Base-by-base conservation (phyloP, 306 rosid species). In the Argentina anserina region DNA sequence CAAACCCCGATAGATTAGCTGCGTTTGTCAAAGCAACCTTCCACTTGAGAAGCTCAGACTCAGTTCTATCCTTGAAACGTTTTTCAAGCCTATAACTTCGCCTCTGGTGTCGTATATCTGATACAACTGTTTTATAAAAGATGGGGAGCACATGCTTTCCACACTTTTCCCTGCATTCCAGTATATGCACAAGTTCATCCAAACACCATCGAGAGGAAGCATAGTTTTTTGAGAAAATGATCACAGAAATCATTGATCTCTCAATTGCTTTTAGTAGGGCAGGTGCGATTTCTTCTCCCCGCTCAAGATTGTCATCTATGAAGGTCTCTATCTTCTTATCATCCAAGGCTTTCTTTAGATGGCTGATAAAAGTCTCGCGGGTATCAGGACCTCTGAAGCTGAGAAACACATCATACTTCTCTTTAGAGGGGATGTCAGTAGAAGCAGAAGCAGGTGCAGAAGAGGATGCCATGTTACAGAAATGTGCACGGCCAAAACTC, bases 1-100 rank as follows among this genome's bases (percentile, higher is more conserved):
- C 75, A 45, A 45, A 60, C 0, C 80, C 80, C 17, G 80, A 25
- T 0, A 45, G 10, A 43, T 50, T 4, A 6, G 68, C 29, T 5
- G 76, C 58, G 11, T 6, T 11, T 1, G 3, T 1, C 55, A 72
- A 59, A 5, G 68, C 76, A 9, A 0, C 21, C 61, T 53, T 53
- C 61, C 61, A 53, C 1, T 53, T 23, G 2, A 3, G 17, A 23
- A 6, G 61, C 0, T 53, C 61, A 1, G 17, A 0, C 17, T 53
- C 17, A 23, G 31, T 53, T 25, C 60, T 53, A 3, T 53, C 60
- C 31, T 53, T 23, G 17, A 53, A 23, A 23, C 17, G 7, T 53
- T 53, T 17, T 23, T 53, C 61, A 3, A 53, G 61, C 4, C 23
- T 2, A 10, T 23, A 53, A 53, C 61, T 23, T 2, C 2, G 0